Evolutionary conservation across 352 stramenopile species (phyloP), one percentile per base, ranked within the genome.

Genomic region (Pythium scleroteichum): DNA sequence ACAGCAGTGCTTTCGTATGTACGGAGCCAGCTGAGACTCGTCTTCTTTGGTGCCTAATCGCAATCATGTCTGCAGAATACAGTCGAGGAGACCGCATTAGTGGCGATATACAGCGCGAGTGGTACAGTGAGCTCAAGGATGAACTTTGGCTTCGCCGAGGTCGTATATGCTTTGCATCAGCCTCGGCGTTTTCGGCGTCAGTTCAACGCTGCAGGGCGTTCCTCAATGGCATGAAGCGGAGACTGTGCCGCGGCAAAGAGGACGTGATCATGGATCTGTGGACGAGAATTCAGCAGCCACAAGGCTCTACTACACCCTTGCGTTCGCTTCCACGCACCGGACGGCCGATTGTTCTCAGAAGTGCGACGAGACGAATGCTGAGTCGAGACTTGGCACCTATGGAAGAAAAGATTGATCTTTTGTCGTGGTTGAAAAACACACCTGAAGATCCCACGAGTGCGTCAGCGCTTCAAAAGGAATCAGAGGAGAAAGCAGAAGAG

Each of bases 91-190:
- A 68, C 5, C 66, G 82, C 5, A 49, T 74, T 4, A 62, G 62
- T 10, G 72, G 75, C 6, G 75, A 85, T n/a, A 39, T 78, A 14
- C 66, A 55, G 9, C 70, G 71, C 19, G 70, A 78, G 29, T 89
- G 82, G 79, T 65, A 83, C 47, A 91, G 82, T 23, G 66, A 72
- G 27, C 62, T 91, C 3, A 60, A 62, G 9, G 72, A 88, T n/a
- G 82, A 88, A 49, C 50, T 76, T 29, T 91, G 79, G 79, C 45
- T 91, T 19, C 74, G 78, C 3, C 82, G 84, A 23, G 73, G 72
- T 16, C 55, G 66, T 12, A 71, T 91, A 45, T 69, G 71, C n/a
- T 88, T 89, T 17, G 54, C 72, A 13, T 67, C 72, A 1, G 64
- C 62, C 3, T 91, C 82, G 0, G 44, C 17, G 0, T 89, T 89